A percentile compares a stretch with the other conserved stretches of the same genome.
Conservation (phyloP, 106 monocot genomes). For the Apostasia ramifera region DNA sequence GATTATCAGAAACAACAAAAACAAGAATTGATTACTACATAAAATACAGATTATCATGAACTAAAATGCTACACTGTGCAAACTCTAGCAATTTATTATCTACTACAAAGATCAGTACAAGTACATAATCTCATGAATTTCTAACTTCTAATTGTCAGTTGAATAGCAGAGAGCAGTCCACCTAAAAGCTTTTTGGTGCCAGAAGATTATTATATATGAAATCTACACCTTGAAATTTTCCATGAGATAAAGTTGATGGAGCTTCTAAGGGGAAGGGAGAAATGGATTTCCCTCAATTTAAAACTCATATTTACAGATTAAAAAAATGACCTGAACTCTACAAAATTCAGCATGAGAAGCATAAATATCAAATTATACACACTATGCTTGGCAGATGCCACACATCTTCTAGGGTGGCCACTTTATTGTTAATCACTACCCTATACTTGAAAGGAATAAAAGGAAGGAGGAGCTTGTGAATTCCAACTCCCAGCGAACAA, state of each 20-base stretch:
- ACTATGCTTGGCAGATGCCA: constrained; percentile 2
- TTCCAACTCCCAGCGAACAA: no score
- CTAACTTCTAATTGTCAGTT: no score
- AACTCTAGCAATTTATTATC: no score
- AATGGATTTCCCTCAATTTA: constrained; percentile 25
- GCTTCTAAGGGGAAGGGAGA: background rate
- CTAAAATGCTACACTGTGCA: no score
- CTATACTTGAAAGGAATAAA: background rate
- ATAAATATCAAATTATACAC: constrained; percentile 12
- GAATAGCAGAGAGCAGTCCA: no score
- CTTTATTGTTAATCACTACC: background rate
- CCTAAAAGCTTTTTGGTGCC: no score
- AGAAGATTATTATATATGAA: background rate
- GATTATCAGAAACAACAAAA: no score
- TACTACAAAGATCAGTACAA: no score
- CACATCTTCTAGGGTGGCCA: background rate
- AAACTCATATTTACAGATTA: constrained; percentile 71
- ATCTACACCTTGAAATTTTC: background rate
- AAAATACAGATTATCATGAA: no score
- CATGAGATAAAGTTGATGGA: background rate
- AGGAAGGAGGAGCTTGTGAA: background rate
- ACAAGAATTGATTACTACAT: no score
- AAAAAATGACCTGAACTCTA: constrained; percentile 31
- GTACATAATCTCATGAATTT: no score
- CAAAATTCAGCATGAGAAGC: constrained; percentile 40